Evolutionary conservation across 495 filamentous ascomycete species (phyloP).

Genomic region (Collariella sp.): DNA sequence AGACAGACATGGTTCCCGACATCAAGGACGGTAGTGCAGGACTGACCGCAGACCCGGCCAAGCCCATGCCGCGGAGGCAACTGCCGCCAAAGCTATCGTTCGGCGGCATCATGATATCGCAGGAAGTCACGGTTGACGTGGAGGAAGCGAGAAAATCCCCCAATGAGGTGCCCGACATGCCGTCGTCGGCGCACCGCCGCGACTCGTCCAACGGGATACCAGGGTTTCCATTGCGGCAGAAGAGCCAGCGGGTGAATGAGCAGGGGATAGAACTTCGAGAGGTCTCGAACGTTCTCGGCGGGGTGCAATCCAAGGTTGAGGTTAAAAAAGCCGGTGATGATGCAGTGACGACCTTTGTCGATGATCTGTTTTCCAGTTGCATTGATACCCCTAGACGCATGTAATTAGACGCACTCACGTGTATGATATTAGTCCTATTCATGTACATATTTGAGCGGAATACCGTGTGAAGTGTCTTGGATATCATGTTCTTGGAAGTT

Average conservation of each 20-base stretch:
- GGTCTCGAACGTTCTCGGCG: conserved; percentile 7
- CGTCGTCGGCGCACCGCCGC: neutral
- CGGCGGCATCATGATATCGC: conserved; percentile 38
- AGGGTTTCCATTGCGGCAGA: neutral
- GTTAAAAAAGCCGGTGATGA: conserved; percentile 21
- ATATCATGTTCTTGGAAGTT: too few species aligned
- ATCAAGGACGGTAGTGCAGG: neutral
- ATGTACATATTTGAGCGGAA: neutral
- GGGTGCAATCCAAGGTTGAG: conserved; percentile 12
- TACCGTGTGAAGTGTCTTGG: too few species aligned
- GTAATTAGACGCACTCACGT: neutral
- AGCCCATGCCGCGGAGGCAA: neutral
- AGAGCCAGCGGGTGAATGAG: conserved; percentile 1
- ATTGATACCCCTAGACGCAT: conserved; percentile 19
- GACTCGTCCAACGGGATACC: neutral
- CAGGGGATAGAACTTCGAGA: conserved; percentile 10
- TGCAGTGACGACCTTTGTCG: conserved; percentile 30
- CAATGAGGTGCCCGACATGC: neutral
- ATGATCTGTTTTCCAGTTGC: conserved; percentile 31
- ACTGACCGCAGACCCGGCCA: neutral
- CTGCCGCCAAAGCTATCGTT: conserved; percentile 10
- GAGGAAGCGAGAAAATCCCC: neutral
- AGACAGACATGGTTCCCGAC: neutral
- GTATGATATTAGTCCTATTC: too few species aligned
- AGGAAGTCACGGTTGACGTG: conserved; percentile 31